phyloP scores from a whole-genome alignment of 73 alveolate genomes.

The Paramecium tetraurelia region DNA sequence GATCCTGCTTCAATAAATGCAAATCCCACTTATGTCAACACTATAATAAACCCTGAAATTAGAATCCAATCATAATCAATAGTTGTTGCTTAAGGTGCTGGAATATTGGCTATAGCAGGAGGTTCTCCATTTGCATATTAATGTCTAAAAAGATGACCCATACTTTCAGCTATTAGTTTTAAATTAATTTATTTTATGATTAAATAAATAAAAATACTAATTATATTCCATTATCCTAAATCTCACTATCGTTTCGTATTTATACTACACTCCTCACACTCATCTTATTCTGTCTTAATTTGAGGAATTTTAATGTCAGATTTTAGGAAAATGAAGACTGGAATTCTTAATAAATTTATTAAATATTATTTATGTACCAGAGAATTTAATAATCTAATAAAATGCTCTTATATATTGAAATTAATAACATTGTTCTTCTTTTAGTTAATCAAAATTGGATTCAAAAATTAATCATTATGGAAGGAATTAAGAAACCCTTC shows the following conservation, averaged over 20 bases:
- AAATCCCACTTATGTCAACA: conserved; percentile 15
- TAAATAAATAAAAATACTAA: neutral
- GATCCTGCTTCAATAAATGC: conserved; percentile 30
- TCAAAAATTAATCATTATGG: neutral
- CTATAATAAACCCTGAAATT: conserved; percentile 3
- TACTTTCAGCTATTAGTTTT: neutral
- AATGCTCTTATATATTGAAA: neutral
- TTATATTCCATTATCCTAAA: neutral
- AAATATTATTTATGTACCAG: neutral
- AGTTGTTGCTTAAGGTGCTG: neutral
- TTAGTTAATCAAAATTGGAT: neutral
- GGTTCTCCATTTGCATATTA: neutral
- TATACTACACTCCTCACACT: neutral
- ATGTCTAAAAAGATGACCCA: neutral
- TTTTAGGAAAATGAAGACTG: neutral
- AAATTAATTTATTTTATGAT: neutral
- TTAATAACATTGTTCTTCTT: neutral
- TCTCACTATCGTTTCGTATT: neutral
- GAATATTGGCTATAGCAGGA: neutral
- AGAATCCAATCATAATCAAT: conserved; percentile 29
- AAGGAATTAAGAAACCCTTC: neutral
- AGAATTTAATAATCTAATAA: neutral
- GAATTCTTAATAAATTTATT: neutral
- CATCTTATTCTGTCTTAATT: neutral
- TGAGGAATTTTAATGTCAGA: neutral